Evolutionary conservation across 495 filamentous ascomycete genomes (phyloP), one percentile per base, ranked within the genome.

Genomic region (Xylaria acuta): DNA sequence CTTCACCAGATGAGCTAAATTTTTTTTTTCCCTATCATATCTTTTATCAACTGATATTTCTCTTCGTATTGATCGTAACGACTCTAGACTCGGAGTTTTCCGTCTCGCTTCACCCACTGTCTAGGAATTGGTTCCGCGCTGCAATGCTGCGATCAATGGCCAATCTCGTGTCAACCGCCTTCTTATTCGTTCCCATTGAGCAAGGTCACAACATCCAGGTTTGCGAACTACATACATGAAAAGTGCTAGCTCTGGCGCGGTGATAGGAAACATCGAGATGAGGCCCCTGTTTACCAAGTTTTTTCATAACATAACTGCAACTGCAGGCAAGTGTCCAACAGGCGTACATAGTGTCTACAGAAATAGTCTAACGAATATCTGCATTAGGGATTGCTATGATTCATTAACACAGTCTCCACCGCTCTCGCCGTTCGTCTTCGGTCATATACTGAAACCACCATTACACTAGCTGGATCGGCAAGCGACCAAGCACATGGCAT

Each of bases 21-120:
- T 34, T 59, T 59, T 59, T 30, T 11, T 60, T 49, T 49, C 20
- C n/a, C n/a, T n/a, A 49, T 49, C 45, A 47, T 47, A 49, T 49
- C 45, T 49, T 49, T 18, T n/a, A 49, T 49, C 45, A 49, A 49
- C 18, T 6, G 20, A 45, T 18, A 49, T 51, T 32, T 12, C 30
- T 30, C 51, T 30, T 56, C 51, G 25, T 14, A 30, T 30, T 3
- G 51, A 32, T 5, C 22, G n/a, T 22, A 25, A 3, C 22, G 49
- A 25, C 27, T 53, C 51, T n/a, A n/a, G 45, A 5, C 8, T 54
- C 22, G 25, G 25, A 54, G 14, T 54, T 30, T 14, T 30, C 6
- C 7, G 6, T n/a, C 1, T 54, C 49, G 7, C 49, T 27, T 54
- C 5, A 16, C 0, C 27, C 12, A 30, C 5, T 54, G 9, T 1